phyloP scores from a whole-genome alignment of 2,329 filamentous ascomycete genomes.

The Amauroascus niger region DNA sequence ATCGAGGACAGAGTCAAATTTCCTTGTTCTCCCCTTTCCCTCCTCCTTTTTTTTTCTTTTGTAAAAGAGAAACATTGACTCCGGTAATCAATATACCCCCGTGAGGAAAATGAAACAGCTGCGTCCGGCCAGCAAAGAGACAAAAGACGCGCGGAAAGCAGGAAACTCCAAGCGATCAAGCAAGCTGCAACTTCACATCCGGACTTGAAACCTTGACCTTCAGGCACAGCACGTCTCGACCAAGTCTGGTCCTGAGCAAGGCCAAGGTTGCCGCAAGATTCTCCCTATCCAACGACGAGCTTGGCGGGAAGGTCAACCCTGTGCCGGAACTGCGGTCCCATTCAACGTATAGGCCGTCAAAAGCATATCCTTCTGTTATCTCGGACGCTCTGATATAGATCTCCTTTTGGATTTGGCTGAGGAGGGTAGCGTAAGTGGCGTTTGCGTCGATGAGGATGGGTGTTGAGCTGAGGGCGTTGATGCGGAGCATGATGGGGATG shows the following conservation, averaged over 20 bases:
- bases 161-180: background rate
- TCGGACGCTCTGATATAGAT: constrained; percentile 9
- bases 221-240: constrained; percentile 13
- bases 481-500: constrained; percentile 15
- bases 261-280: constrained; percentile 13
- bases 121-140: background rate
- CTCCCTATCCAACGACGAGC: constrained; percentile 12
- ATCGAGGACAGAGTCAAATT: too few species aligned
- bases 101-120: background rate
- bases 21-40: too few species aligned
- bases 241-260: constrained; percentile 12
- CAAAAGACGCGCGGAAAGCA: background rate
- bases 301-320: constrained; percentile 3
- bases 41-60: too few species aligned
- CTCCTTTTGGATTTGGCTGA: constrained; percentile 13
- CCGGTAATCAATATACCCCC: too few species aligned
- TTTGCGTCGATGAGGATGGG: constrained; percentile 12
- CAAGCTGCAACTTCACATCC: constrained; percentile 10
- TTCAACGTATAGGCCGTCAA: constrained; percentile 15
- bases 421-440: constrained; percentile 5
- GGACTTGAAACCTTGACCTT: constrained; percentile 11
- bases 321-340: constrained; percentile 13
- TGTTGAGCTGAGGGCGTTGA: constrained; percentile 12
- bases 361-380: constrained; percentile 9
- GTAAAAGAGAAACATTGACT: too few species aligned